These are phyloP conservation scores for Letharia lupina DNA, from an alignment of 495 filamentous ascomycete genomes.

Conservation along the genomic window DNA sequence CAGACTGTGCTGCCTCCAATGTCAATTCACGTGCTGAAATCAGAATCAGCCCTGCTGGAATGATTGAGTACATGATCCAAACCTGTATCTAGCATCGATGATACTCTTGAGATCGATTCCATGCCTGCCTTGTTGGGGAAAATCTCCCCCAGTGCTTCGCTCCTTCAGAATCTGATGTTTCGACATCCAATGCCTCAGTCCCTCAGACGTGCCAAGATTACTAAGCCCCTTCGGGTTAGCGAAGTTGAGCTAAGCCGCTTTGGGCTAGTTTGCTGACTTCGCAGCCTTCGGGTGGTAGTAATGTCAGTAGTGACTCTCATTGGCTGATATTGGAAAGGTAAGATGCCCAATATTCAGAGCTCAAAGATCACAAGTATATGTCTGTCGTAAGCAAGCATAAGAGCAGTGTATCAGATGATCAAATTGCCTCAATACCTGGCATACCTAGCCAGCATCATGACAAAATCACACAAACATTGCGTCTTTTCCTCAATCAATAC, in stretches of 20 bases:
- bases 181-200: not conserved
- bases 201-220: no score
- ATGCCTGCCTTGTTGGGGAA: conserved; percentile 36
- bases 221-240: no score
- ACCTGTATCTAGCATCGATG: conserved; percentile 89
- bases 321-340: not conserved
- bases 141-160: not conserved
- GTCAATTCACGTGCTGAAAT: conserved; percentile 82
- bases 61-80: conserved; percentile 24
- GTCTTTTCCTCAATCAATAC: not conserved
- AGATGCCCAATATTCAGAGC: not conserved
- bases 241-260: no score
- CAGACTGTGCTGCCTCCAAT: conserved; percentile 86
- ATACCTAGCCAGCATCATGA: not conserved
- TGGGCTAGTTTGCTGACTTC: no score
- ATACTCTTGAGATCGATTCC: conserved; percentile 96
- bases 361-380: not conserved
- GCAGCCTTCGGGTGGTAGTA: not conserved
- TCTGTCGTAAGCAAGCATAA: no score
- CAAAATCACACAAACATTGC: not conserved
- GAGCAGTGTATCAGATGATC: not conserved
- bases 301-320: not conserved
- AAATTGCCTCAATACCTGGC: not conserved
- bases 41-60: conserved; percentile 21
- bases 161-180: not conserved